Base-by-base conservation (phyloP, 1,284 basidiomycete species). In the Rhodotorula mucilaginosa region DNA sequence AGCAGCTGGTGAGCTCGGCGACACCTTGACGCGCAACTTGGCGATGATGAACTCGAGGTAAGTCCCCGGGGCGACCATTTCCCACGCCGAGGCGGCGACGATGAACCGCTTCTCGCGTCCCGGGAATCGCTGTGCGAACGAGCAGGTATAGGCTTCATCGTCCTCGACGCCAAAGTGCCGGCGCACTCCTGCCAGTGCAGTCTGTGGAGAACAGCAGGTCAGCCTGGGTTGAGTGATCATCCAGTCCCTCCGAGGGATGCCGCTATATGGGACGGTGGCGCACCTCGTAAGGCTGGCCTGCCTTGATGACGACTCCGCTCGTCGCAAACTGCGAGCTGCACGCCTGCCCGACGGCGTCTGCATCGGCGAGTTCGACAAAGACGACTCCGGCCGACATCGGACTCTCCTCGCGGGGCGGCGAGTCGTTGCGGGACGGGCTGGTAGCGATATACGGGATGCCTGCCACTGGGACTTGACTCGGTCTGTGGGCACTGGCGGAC, bases 201-300 rank as follows among this genome's bases (percentile, higher is more conserved):
- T 44, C 62, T 64, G 62, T 31, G 8, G 31, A 21, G 1, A 13
- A 26, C 6, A 2, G 21, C 39, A 47, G 26, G 59, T 61, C 48
- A 61, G 60, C 6, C 26, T 26, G 47, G 26, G 61, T 52, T 63
- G 51, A 56, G 52, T 63, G 52, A 64, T 44, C 8, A 19, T 18
- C 10, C 8, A 12, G 34, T 0, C 5, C 7, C 3, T 2, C 6
- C 6, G 39, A 39, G n/a, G 12, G 4, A 15, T 2, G 5, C 34
- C 6, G 34, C 34, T 5, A 5, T 6, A 13, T 19, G 23, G 48
- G 13, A 1, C 12, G n/a, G 10, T 12, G n/a, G 62, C 62, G 31
- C 52, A 64, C 62, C 62, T 64, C 62, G 62, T 64, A 57, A 18
- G 62, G 16, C 31, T 62, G 61, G 26, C 47, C 61, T 10, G 48